These are phyloP conservation scores for Pythium dissimile DNA, from an alignment of 352 stramenopile species.

Conservation along the genomic window DNA sequence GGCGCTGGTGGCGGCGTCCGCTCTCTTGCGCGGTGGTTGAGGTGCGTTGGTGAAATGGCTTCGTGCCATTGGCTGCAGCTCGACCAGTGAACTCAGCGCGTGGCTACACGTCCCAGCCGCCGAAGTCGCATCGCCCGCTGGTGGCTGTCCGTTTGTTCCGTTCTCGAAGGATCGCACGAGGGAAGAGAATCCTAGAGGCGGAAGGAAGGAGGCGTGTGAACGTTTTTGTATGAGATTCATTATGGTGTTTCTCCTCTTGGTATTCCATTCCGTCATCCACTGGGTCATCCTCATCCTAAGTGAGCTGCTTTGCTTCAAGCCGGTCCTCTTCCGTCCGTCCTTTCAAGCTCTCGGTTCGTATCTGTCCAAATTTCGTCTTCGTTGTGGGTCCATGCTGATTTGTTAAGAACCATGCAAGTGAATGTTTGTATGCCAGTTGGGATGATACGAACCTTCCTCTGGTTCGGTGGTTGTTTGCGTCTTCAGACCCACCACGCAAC, in stretches of 20 bases:
- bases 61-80: conserved; percentile 14
- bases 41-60: conserved; percentile 20
- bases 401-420: neutral
- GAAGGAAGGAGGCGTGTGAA: neutral
- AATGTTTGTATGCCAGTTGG: neutral
- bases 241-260: too few species aligned
- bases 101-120: conserved; percentile 18
- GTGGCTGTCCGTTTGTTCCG: neutral
- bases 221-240: neutral
- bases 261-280: too few species aligned
- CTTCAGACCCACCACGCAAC: neutral
- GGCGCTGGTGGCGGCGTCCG: neutral
- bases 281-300: too few species aligned
- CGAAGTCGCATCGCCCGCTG: too few species aligned
- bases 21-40: neutral
- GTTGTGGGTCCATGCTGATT: too few species aligned
- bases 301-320: too few species aligned
- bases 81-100: conserved; percentile 17
- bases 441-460: conserved; percentile 8
- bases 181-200: neutral
- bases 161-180: neutral
- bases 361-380: too few species aligned
- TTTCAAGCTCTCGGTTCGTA: too few species aligned
- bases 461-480: conserved; percentile 5
- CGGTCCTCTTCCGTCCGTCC: too few species aligned